phyloP scores from a whole-genome alignment of 345 rosid genomes.

The Clausena lansium region DNA sequence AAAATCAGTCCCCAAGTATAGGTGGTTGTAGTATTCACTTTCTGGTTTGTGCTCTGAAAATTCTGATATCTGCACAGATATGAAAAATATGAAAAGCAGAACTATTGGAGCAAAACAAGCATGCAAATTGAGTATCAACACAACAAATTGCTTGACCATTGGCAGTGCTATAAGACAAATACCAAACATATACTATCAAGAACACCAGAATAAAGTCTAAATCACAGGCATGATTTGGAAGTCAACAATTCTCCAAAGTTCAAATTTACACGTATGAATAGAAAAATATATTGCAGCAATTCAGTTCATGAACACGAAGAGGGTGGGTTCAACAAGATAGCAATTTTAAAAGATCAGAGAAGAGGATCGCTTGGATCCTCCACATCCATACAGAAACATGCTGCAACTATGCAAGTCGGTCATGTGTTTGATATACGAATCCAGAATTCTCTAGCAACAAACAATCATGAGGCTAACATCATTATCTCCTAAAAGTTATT shows the following conservation, averaged over 20 bases:
- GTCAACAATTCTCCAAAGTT: not conserved
- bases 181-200: not conserved
- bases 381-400: not conserved
- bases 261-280: not conserved
- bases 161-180: not conserved
- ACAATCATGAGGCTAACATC: not conserved
- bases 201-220: not conserved
- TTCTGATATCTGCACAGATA: conserved; percentile 38
- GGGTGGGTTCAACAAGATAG: not conserved
- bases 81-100: conserved; percentile 13
- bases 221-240: not conserved
- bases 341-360: not conserved
- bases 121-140: not conserved
- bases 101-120: not conserved
- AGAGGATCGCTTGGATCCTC: not conserved
- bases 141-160: not conserved
- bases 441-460: not conserved
- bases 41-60: conserved; percentile 46
- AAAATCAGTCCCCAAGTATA: conserved; percentile 37
- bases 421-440: not conserved
- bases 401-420: not conserved
- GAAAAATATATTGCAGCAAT: not conserved
- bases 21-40: conserved; percentile 30
- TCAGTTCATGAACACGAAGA: not conserved
- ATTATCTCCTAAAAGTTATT: not conserved